Base-by-base conservation (phyloP, 805 yeast genomes). In the Blastobotrys attinorum region DNA sequence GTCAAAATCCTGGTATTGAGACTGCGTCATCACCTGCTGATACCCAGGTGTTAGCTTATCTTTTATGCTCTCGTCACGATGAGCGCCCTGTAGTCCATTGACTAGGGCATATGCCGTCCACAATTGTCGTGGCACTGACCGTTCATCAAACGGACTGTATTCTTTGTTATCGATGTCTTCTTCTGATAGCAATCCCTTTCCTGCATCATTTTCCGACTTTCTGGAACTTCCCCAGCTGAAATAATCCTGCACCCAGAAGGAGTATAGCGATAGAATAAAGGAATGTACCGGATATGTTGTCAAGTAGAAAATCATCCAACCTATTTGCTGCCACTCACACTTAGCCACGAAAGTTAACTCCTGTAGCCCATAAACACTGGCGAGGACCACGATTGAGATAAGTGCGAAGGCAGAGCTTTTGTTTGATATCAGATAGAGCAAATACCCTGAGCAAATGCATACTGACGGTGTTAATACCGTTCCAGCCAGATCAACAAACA, bases 171-270 rank as follows among this genome's bases (percentile, higher is more conserved):
- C 29, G 10, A 11, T 11, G 11, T 25, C 29, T 7, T 25, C 29
- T 7, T 25, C 29, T 11, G 29, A 11, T 8, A 25, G 29, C 29
- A 25, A 11, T 7, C 10, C 10, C 48, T 68, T 69, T 40, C 70
- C 80, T 16, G 75, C 79, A 4, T 69, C 68, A n/a, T n/a, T n/a
- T n/a, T n/a, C n/a, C 22, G 76, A 75, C 15, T 70, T 62, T 58
- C 83, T 72, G 7, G 83, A 77, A 49, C 75, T 78, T 53, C 83
- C 83, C 83, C 83, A 77, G 50, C 75, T 63, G 59, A 77, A 77
- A 58, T 77, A 76, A 53, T 77, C 83, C 65, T 76, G 76, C 51
- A 77, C 73, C 83, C 83, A 77, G 63, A 67, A 77, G 2, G 82
- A 71, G 58, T 76, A 77, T 35, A 69, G 61, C 3, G 83, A 82